phyloP scores from a whole-genome alignment of 2,329 filamentous ascomycete genomes.

The Fusarium mexicanum region DNA sequence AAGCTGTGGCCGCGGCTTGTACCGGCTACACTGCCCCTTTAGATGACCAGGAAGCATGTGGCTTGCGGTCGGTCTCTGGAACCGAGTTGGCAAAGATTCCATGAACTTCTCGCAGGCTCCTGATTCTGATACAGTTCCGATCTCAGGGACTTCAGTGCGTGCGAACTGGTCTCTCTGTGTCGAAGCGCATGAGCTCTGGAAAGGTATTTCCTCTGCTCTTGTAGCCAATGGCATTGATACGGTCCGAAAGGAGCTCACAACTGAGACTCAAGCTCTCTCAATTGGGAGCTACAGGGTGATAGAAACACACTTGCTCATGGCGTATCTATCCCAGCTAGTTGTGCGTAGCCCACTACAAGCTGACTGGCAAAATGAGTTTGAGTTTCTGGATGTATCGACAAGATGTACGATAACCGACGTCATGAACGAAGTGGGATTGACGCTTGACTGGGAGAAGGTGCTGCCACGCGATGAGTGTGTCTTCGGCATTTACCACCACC shows the following conservation, averaged over 20 bases:
- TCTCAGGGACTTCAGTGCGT: background rate
- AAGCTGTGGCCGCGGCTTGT: no score
- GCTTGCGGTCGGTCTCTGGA: no score
- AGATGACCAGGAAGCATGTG: no score
- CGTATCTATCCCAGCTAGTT: background rate
- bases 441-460: fast-evolving
- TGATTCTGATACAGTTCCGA: background rate
- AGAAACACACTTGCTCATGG: background rate
- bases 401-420: fast-evolving
- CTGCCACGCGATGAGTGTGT: fast-evolving
- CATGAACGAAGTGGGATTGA: fast-evolving
- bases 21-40: no score
- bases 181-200: background rate
- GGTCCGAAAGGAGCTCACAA: background rate
- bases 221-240: background rate
- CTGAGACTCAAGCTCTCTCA: background rate
- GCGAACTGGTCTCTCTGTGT: fast-evolving
- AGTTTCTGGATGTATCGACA: background rate
- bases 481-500: background rate
- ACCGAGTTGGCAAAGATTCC: background rate
- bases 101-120: background rate
- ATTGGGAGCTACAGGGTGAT: fast-evolving
- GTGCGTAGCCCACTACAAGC: background rate
- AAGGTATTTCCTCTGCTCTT: background rate
- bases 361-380: background rate